Evolutionary conservation across 1,284 basidiomycete genomes (phyloP).

Genomic region (Leccinum solheimii): DNA sequence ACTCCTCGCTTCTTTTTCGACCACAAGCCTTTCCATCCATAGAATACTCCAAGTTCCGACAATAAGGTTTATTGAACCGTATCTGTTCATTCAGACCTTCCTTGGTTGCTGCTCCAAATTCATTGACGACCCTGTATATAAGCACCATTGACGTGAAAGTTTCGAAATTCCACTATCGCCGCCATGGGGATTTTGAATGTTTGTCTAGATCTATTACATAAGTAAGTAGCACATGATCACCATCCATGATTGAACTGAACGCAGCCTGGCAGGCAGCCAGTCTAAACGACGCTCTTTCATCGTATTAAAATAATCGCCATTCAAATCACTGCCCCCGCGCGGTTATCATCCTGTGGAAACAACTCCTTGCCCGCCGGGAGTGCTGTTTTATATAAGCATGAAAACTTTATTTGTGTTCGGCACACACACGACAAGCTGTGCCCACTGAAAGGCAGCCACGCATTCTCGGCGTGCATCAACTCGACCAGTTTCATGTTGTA

Average conservation of each 20-base stretch:
- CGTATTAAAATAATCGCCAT: slow-evolving; percentile 13
- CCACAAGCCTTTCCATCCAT: not conserved
- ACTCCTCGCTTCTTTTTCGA: not conserved
- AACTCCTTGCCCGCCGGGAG: slow-evolving; percentile 15
- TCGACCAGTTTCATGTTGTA: slow-evolving; percentile 23
- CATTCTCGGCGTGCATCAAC: slow-evolving; percentile 36
- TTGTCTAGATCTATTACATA: not conserved
- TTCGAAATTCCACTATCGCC: slow-evolving; percentile 30
- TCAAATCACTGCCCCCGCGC: slow-evolving; percentile 29
- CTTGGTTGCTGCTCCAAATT: slow-evolving; percentile 13
- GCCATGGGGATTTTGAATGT: slow-evolving; percentile 24
- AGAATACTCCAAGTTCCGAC: not conserved
- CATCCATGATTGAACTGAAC: slow-evolving; percentile 1
- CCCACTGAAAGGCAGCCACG: slow-evolving; percentile 25
- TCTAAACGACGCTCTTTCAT: slow-evolving; percentile 10
- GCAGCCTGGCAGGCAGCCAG: not conserved
- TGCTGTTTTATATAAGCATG: slow-evolving; percentile 13
- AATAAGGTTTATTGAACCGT: slow-evolving; percentile 14
- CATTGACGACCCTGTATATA: slow-evolving; percentile 25
- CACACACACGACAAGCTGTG: slow-evolving; percentile 14
- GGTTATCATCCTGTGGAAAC: slow-evolving; percentile 28
- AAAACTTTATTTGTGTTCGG: slow-evolving; percentile 19
- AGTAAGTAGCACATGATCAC: not conserved
- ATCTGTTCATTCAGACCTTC: slow-evolving; percentile 13
- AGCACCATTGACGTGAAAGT: slow-evolving; percentile 9